phyloP scores from a whole-genome alignment of 2,329 filamentous ascomycete genomes.

The Trichoderma koningiopsis region DNA sequence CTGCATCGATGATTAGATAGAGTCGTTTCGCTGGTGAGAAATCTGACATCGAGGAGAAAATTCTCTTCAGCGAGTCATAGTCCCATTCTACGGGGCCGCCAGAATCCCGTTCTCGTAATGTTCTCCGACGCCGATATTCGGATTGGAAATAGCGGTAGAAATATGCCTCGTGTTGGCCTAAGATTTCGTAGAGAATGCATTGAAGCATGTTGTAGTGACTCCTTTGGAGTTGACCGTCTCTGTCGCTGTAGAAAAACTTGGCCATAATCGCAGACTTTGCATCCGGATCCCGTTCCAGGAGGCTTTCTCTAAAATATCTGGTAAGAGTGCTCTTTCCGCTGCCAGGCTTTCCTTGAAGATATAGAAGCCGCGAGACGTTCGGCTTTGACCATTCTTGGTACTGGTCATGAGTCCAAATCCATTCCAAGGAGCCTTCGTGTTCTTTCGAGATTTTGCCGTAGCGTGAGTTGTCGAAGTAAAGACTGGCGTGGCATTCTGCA shows the following conservation, averaged over 20 bases:
- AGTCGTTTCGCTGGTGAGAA: neutral
- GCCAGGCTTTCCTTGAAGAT: neutral
- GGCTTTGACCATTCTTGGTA: neutral
- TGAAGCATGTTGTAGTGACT: conserved; percentile 1
- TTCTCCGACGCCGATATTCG: neutral
- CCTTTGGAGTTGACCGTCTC: neutral
- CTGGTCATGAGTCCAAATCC: neutral
- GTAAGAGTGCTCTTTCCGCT: conserved; percentile 5
- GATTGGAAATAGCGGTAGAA: neutral
- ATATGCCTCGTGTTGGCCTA: neutral
- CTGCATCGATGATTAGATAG: neutral
- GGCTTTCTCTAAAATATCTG: neutral
- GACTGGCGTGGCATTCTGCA: neutral
- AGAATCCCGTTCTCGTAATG: too few relatives aligned
- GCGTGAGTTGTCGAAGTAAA: neutral
- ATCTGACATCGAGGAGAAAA: neutral
- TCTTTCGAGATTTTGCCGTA: neutral
- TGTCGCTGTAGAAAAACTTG: conserved; percentile 2
- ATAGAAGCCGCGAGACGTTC: neutral
- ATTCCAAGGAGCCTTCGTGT: neutral
- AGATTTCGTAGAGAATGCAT: neutral
- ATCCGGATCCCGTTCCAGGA: neutral
- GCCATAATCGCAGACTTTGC: neutral
- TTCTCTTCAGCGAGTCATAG: neutral
- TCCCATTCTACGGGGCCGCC: neutral